A percentile compares a stretch with the other conserved stretches of the same genome.
These are phyloP conservation scores for Colletotrichum chlorophyti DNA, from an alignment of 2,329 filamentous ascomycete species.

Conservation along the genomic window DNA sequence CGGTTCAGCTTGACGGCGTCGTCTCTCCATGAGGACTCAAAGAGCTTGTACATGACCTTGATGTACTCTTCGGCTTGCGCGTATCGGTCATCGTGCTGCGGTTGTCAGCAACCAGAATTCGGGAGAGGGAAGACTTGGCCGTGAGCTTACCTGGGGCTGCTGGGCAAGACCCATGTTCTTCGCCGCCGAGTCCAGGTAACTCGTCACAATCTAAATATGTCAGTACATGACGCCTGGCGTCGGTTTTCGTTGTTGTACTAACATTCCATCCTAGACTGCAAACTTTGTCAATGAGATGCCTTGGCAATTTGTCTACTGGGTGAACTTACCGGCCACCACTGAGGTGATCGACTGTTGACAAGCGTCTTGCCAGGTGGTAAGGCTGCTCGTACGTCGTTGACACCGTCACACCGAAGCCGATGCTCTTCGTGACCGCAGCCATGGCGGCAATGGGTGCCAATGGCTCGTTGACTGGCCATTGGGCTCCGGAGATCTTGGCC, in stretches of 20 bases:
- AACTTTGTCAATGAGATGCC: background rate
- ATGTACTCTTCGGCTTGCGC: slow-evolving; percentile 69
- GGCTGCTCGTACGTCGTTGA: slow-evolving; percentile 76
- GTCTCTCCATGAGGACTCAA: slow-evolving; percentile 71
- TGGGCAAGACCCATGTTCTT: slow-evolving; percentile 66
- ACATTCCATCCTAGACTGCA: slow-evolving; percentile 62
- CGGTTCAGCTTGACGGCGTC: slow-evolving; percentile 69
- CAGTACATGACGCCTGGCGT: too few relatives aligned
- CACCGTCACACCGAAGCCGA: slow-evolving; percentile 74
- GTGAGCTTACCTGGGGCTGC: slow-evolving; percentile 48
- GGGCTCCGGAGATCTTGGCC: slow-evolving; percentile 67
- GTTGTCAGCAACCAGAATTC: background rate
- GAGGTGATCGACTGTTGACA: slow-evolving; percentile 73
- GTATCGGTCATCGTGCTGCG: slow-evolving; percentile 70
- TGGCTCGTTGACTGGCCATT: slow-evolving; percentile 77
- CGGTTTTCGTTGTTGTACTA: slow-evolving; percentile 29
- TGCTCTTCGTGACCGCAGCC: slow-evolving; percentile 71
- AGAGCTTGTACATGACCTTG: slow-evolving; percentile 70
- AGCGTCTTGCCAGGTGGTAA: slow-evolving; percentile 69
- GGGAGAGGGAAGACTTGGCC: fast-evolving
- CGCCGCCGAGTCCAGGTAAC: slow-evolving; percentile 74
- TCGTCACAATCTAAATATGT: slow-evolving; percentile 64
- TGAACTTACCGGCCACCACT: slow-evolving; percentile 62
- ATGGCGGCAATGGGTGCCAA: slow-evolving; percentile 70
- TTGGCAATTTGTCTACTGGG: background rate